Percentiles rank a stretch among this genome's conserved stretches.
These are phyloP conservation scores for Metarhizium rileyi DNA, from an alignment of 2,329 filamentous ascomycete species.

Conservation along the genomic window DNA sequence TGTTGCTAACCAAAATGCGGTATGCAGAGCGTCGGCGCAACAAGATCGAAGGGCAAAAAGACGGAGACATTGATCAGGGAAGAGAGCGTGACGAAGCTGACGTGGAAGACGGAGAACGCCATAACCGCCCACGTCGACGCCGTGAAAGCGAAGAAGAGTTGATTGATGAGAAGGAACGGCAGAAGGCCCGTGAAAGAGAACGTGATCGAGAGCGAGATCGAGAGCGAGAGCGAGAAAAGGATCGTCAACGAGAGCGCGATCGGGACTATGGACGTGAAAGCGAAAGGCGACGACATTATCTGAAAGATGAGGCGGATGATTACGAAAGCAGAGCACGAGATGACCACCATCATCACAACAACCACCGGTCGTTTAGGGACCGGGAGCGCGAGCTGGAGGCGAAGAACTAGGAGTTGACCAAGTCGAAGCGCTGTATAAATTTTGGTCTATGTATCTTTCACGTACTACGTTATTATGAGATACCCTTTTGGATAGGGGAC, in stretches of 20 bases:
- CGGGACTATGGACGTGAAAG: slow-evolving; percentile 8
- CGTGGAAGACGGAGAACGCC: slow-evolving; percentile 16
- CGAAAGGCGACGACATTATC: slow-evolving; percentile 13
- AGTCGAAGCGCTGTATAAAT: background rate
- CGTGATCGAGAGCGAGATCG: background rate
- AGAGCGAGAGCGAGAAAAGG: background rate
- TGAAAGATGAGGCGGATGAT: slow-evolving; percentile 14
- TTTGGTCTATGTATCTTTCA: background rate
- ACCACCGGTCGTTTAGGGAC: slow-evolving; percentile 14
- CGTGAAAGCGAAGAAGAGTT: slow-evolving; percentile 18
- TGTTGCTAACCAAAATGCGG: slow-evolving; percentile 1
- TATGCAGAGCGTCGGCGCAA: slow-evolving; percentile 23
- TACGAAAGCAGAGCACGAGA: slow-evolving; percentile 9
- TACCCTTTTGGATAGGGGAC: too few species aligned
- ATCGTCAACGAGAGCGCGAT: slow-evolving; percentile 3
- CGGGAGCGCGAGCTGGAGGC: slow-evolving; percentile 8
- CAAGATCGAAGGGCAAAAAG: slow-evolving; percentile 25
- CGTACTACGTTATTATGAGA: too few species aligned
- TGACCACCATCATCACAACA: slow-evolving; percentile 10
- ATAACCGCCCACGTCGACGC: slow-evolving; percentile 19
- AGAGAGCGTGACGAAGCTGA: slow-evolving; percentile 20
- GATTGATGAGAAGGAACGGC: slow-evolving; percentile 1
- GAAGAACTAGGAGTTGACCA: slow-evolving; percentile 2
- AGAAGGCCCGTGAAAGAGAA: slow-evolving; percentile 2
- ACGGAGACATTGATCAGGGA: slow-evolving; percentile 22